These are phyloP conservation scores for Elaeagnus macrophylla DNA, from an alignment of 306 rosid genomes.

Conservation along the genomic window DNA sequence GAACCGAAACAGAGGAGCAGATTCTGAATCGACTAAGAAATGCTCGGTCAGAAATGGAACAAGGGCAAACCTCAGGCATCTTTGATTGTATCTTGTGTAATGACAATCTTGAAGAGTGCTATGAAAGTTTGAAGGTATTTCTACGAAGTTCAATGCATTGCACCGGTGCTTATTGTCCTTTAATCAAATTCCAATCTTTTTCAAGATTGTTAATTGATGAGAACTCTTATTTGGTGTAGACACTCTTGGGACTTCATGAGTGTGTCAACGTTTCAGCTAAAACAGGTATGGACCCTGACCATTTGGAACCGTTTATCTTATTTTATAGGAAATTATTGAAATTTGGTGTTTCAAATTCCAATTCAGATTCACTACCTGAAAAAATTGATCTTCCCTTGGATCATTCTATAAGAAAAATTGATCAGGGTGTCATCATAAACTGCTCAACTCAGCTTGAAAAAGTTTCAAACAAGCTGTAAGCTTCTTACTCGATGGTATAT, in stretches of 20 bases:
- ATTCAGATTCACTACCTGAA: slow-evolving; percentile 24
- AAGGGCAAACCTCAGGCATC: slow-evolving; percentile 60
- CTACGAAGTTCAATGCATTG: not conserved
- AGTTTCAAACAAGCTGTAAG: slow-evolving; percentile 56
- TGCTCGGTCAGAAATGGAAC: slow-evolving; percentile 74
- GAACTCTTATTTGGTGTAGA: slow-evolving; percentile 32
- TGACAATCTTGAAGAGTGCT: slow-evolving; percentile 70
- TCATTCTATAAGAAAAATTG: slow-evolving; percentile 44
- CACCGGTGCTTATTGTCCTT: not conserved
- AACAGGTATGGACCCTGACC: slow-evolving; percentile 38
- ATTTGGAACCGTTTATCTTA: not conserved
- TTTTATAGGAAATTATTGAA: not conserved
- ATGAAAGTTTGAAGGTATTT: slow-evolving; percentile 59
- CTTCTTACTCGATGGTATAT: not conserved
- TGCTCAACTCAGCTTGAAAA: slow-evolving; percentile 36
- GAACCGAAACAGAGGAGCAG: slow-evolving; percentile 93
- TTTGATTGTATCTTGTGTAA: slow-evolving; percentile 65
- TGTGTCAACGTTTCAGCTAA: slow-evolving; percentile 23
- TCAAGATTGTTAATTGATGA: not conserved
- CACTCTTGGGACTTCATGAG: slow-evolving; percentile 64
- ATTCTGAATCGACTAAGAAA: slow-evolving; percentile 68
- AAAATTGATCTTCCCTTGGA: slow-evolving; percentile 47
- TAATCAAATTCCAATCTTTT: not conserved
- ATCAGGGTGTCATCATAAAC: slow-evolving; percentile 48
- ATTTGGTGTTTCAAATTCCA: slow-evolving; percentile 14